phyloP scores from a whole-genome alignment of 306 rosid species.

The Phaseolus lunatus region DNA sequence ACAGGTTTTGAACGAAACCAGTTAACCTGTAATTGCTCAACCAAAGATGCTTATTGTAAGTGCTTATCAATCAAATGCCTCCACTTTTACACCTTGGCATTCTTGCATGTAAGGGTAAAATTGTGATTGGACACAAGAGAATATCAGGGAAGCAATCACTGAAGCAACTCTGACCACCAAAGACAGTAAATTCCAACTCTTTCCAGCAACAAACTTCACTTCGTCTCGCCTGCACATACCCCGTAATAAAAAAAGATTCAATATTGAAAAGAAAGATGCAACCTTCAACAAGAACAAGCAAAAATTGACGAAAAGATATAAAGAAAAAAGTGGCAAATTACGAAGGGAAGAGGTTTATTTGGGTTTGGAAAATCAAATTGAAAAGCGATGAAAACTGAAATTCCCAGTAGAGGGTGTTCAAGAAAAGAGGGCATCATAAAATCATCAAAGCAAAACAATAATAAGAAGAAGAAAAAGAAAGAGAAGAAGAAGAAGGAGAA shows the following conservation, averaged over 20 bases:
- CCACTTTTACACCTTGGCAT: conserved; percentile 1
- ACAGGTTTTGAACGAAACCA: conserved; percentile 13
- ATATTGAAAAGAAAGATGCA: conserved; percentile 13
- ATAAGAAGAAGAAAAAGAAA: not conserved
- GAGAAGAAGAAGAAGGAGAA: not conserved
- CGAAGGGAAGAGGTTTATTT: conserved; percentile 12
- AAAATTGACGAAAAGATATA: not conserved
- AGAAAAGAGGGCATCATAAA: conserved; percentile 3
- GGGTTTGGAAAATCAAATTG: conserved; percentile 1
- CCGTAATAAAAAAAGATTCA: conserved; percentile 21
- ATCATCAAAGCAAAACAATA: not conserved
- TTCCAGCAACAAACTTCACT: conserved; percentile 42
- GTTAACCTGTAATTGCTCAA: not conserved
- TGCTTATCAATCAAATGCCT: conserved; percentile 17
- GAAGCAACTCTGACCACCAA: conserved; percentile 9
- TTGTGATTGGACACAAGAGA: conserved; percentile 25
- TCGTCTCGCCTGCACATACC: conserved; percentile 27
- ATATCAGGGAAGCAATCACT: conserved; percentile 23
- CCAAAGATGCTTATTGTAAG: conserved; percentile 2
- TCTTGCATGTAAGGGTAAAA: conserved; percentile 16
- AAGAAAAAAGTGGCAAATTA: conserved; percentile 7
- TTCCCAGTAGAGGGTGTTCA: conserved; percentile 6
- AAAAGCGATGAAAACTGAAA: conserved; percentile 12
- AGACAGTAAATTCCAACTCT: conserved; percentile 36
- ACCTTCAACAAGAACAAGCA: conserved; percentile 15